phyloP scores from a whole-genome alignment of 805 yeast species.

The Candida arabinofermentans region DNA sequence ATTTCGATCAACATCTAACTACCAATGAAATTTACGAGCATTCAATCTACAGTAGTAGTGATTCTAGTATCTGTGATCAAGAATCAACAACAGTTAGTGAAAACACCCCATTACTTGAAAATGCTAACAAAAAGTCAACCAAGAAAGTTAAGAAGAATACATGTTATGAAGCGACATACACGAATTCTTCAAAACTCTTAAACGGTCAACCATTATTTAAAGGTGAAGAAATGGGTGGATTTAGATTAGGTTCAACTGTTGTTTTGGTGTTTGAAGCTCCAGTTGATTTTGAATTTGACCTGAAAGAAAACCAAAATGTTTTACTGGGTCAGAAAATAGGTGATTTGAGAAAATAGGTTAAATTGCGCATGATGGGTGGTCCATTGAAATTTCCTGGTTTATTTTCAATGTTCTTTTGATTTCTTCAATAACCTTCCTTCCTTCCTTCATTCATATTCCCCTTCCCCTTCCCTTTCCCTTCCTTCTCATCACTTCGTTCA shows the following conservation, averaged over 20 bases:
- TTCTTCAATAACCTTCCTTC: too few relatives aligned
- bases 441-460: too few relatives aligned
- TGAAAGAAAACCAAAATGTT: slow-evolving; percentile 70
- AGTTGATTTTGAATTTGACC: slow-evolving; percentile 61
- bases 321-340: slow-evolving; percentile 85
- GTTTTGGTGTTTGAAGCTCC: slow-evolving; percentile 98
- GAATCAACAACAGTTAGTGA: neutral
- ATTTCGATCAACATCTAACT: slow-evolving; percentile 84
- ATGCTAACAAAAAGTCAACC: neutral
- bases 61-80: too few relatives aligned
- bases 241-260: slow-evolving; percentile 93
- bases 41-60: slow-evolving; percentile 21
- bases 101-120: neutral
- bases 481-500: too few relatives aligned
- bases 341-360: too few relatives aligned
- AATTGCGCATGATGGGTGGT: neutral
- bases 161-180: slow-evolving; percentile 91
- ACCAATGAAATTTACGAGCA: slow-evolving; percentile 74
- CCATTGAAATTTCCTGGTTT: neutral
- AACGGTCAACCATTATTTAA: slow-evolving; percentile 86
- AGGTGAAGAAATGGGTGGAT: slow-evolving; percentile 97
- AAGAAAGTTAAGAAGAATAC: slow-evolving; percentile 60
- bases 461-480: too few relatives aligned
- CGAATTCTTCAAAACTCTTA: slow-evolving; percentile 66
- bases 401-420: neutral